Evolutionary conservation across 495 filamentous ascomycete species (phyloP), one percentile per base, ranked within the genome.

Genomic region (Aspergillus affinis): DNA sequence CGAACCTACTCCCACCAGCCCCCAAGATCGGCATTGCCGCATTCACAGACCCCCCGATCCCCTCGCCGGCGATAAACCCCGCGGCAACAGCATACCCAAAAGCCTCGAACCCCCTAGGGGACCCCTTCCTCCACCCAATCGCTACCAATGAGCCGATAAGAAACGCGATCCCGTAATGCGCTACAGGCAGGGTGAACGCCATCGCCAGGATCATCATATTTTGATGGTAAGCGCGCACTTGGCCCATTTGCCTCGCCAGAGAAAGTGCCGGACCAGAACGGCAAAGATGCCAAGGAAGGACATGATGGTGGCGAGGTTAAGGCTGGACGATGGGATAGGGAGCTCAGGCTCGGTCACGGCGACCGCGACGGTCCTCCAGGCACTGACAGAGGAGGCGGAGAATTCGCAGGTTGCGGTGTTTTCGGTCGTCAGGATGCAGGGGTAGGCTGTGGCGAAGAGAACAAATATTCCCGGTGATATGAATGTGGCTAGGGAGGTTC

Each of bases 141-240:
- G 46, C 55, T n/a, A 36, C 23, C 7, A 58, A 3, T 6, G 55
- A 9, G 6, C 55, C 55, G 2, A 58, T 17, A 2, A 58, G 6
- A 26, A 58, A 49, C 17, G 55, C 55, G 15, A 49, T 50, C 21
- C 55, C 27, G 12, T 50, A 58, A 7, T 58, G 55, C 45, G 47
- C 29, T 2, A 47, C 45, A 0, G 55, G 55, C 20, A 58, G 55
- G 10, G 55, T 58, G 20, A 58, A 58, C 45, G 46, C 55, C 46
- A 58, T 29, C 17, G 55, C 55, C n/a, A 58, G 3, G 29, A 58
- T 58, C 55, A 58, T 49, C 21, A 58, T 19, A 15, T 58, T 58
- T 4, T 47, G 55, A 36, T 49, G 47, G 23, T 58, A 58, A 1
- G 15, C 26, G 8, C 46, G 55, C 46, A 51, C 44, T 21, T 4